Evolutionary conservation across 2,329 filamentous ascomycete genomes (phyloP).

Genomic region (Aspergillus sp.): DNA sequence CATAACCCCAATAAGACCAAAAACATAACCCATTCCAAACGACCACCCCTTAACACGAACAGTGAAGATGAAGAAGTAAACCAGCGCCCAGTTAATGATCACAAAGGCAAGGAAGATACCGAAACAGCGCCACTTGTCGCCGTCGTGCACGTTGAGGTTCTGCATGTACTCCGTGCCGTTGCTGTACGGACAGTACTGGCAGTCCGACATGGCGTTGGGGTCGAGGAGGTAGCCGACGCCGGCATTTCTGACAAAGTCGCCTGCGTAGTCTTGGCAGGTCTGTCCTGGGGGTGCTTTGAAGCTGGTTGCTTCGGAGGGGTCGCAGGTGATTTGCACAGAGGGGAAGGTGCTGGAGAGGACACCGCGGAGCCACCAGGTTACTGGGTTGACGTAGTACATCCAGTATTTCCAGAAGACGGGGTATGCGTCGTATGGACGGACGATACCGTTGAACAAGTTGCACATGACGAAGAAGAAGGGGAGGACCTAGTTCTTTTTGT

Average conservation of each 20-base stretch:
- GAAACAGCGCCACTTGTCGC: slow-evolving; percentile 68
- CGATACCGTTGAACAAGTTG: slow-evolving; percentile 70
- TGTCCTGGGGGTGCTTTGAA: slow-evolving; percentile 63
- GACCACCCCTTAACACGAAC: slow-evolving; percentile 66
- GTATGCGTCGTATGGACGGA: slow-evolving; percentile 61
- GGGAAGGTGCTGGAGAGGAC: slow-evolving; percentile 61
- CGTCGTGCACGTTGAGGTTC: slow-evolving; percentile 50
- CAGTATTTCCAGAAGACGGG: slow-evolving; percentile 70
- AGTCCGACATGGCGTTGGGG: slow-evolving; percentile 52
- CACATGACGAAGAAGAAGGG: slow-evolving; percentile 82
- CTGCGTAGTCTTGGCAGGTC: slow-evolving; percentile 63
- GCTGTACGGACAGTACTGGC: slow-evolving; percentile 66
- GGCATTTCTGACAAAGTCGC: slow-evolving; percentile 49
- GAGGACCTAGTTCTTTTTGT: too few relatives aligned
- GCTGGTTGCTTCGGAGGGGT: slow-evolving; percentile 53
- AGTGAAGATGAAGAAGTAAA: slow-evolving; percentile 74
- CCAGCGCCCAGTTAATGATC: slow-evolving; percentile 64
- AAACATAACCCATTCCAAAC: slow-evolving; percentile 62
- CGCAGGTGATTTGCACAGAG: slow-evolving; percentile 48
- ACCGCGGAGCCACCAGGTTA: slow-evolving; percentile 68
- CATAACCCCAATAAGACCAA: slow-evolving; percentile 43
- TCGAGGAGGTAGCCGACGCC: slow-evolving; percentile 61
- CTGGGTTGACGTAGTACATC: slow-evolving; percentile 64
- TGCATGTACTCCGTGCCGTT: slow-evolving; percentile 63
- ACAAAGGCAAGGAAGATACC: slow-evolving; percentile 69